Evolutionary conservation across 495 filamentous ascomycete genomes (phyloP).

Genomic region (Lasiosphaeria ovina): DNA sequence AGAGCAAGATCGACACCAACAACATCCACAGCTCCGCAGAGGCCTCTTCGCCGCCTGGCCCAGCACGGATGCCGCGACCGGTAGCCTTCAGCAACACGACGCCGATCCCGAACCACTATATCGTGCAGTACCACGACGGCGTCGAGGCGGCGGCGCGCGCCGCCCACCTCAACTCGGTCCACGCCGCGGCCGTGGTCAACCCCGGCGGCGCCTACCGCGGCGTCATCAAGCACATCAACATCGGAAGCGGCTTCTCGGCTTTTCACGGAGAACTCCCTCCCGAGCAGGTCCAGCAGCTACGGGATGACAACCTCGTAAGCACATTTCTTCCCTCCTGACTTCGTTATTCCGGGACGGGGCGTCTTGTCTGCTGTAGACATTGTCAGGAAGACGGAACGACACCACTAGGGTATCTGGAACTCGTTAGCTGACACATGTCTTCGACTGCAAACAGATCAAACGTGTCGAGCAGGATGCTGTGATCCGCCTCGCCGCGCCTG

Average conservation of each 20-base stretch:
- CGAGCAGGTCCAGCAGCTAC: conserved; percentile 4
- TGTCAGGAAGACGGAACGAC: no score
- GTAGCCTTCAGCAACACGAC: background rate
- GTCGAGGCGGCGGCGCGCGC: background rate
- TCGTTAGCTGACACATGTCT: background rate
- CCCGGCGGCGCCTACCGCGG: conserved; percentile 1
- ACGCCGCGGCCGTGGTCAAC: background rate
- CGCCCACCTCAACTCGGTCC: background rate
- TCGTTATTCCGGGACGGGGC: no score
- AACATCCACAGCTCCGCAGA: no score
- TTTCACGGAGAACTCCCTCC: conserved; percentile 13
- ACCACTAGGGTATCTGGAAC: no score
- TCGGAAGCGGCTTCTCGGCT: conserved; percentile 9
- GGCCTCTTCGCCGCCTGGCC: no score
- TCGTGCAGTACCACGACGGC: conserved; percentile 17
- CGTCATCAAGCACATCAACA: conserved; percentile 7
- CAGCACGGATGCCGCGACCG: background rate
- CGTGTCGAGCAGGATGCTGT: conserved; percentile 6
- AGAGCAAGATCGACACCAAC: background rate
- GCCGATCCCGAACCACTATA: conserved; percentile 19
- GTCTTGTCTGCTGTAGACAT: no score
- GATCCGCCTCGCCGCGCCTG: conserved; percentile 5
- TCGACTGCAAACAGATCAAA: conserved; percentile 12
- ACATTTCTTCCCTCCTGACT: background rate
- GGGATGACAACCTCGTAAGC: conserved; percentile 6